A percentile compares a stretch with the other conserved stretches of the same genome.
phyloP scores from a whole-genome alignment of 148 eudicot species.

The Cornus florida region DNA sequence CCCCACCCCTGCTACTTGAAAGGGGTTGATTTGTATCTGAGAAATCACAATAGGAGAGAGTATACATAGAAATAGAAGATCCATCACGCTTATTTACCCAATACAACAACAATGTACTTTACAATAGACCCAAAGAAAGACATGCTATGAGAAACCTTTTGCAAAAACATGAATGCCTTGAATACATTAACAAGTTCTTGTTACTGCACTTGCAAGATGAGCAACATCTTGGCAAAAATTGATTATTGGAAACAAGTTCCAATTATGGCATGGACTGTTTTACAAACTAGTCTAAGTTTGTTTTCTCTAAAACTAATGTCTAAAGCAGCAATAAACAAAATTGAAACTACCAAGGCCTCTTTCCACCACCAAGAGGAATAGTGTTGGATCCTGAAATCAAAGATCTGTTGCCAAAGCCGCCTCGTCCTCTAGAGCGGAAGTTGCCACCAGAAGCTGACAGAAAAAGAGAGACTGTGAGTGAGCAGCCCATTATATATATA shows the following conservation, averaged over 20 bases:
- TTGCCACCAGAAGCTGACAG: constrained; percentile 58
- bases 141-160: not conserved
- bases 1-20: not conserved
- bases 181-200: not conserved
- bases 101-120: not conserved
- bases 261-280: not conserved
- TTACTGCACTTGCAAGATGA: not conserved
- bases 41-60: not conserved
- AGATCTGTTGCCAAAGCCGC: constrained; percentile 76
- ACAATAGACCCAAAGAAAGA: not conserved
- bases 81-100: not conserved
- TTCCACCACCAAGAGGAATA: constrained; percentile 57
- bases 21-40: not conserved
- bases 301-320: not conserved
- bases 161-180: not conserved
- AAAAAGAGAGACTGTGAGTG: not conserved
- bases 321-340: not conserved
- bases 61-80: not conserved
- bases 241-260: not conserved
- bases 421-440: constrained; percentile 89
- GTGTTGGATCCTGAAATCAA: constrained; percentile 63
- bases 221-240: not conserved
- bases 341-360: constrained; percentile 57
- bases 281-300: not conserved
- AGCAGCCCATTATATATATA: not conserved